Evolutionary conservation across 768 basidiomycete species (phyloP), one percentile per base, ranked within the genome.

Genomic region (Tulasnella sp.): DNA sequence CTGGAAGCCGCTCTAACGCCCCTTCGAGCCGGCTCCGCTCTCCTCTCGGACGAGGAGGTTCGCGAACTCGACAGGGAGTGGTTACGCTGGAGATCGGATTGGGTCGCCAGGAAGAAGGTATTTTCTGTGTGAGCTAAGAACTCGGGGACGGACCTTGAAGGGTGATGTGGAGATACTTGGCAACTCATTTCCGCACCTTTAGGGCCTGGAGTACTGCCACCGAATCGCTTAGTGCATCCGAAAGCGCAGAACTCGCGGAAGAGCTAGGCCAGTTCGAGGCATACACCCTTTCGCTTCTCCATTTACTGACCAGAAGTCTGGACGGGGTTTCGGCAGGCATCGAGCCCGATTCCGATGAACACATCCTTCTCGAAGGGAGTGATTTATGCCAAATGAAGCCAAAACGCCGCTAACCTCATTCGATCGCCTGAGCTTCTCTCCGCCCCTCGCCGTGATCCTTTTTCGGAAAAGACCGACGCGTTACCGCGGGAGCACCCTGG

Each of bases 121-220:
- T 97, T 94, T 83, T 87, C 85, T 76, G 87, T 85, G 93, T 93
- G 84, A 80, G 91, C 86, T 38, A 45, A 40, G 17, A 37, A 7
- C 31, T 34, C 39, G 12, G 52, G 74, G 39, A 31, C 29, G 25
- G 25, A 54, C 34, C 36, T 64, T n/a, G 45, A 36, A 49, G 31
- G 29, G 67, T 19, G 17, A 3, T 25, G 12, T 70, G 40, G 22
- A 15, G n/a, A 38, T 72, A 25, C 38, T 49, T 14, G 34, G 42
- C 75, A 37, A 29, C 39, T 72, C 69, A 49, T 40, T 49, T 74
- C 49, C 67, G 64, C 31, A 49, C 40, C 39, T 70, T 11, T 25
- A 96, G 95, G 64, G 88, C 96, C 80, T 92, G 94, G 89, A 86
- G 89, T 73, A 83, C 91, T 36, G 88, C 88, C 19, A 89, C 89